These are phyloP conservation scores for Camellia granthamiana DNA, from an alignment of 148 eudicot genomes.

Conservation along the genomic window DNA sequence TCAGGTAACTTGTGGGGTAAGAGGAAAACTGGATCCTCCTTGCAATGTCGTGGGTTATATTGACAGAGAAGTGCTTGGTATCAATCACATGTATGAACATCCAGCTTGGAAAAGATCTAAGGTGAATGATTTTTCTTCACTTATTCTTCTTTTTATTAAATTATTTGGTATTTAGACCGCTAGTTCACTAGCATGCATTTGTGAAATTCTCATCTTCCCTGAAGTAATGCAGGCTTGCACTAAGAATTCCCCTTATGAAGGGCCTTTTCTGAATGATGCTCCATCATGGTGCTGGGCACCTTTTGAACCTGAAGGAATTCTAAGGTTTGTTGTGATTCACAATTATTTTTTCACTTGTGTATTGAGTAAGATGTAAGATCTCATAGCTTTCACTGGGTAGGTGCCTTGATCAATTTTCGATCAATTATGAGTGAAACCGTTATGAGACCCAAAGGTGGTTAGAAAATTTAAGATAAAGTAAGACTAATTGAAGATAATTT, in stretches of 20 bases:
- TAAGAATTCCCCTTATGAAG: constrained; percentile 66
- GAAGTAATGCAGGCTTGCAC: constrained; percentile 72
- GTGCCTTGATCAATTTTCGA: no score
- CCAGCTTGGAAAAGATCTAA: constrained; percentile 95
- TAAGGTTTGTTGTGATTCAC: constrained; percentile 50
- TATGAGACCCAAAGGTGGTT: no score
- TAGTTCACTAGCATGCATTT: neutral
- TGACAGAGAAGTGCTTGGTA: constrained; percentile 70
- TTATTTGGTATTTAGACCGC: neutral
- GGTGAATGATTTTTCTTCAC: constrained; percentile 28
- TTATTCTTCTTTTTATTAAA: neutral
- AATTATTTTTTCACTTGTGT: neutral
- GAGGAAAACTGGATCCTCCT: constrained; percentile 71
- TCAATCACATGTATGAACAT: constrained; percentile 71
- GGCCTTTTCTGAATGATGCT: constrained; percentile 68
- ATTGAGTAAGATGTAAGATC: neutral
- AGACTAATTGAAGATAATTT: no score
- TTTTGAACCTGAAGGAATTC: constrained; percentile 89
- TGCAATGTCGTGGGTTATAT: constrained; percentile 92
- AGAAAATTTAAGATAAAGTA: no score
- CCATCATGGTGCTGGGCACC: constrained; percentile 93
- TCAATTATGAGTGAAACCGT: no score
- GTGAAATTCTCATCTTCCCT: constrained; percentile 1
- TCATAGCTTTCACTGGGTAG: neutral
- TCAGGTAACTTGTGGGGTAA: constrained; percentile 70